phyloP scores from a whole-genome alignment of 1,284 basidiomycete genomes.

The Microbotryum intermedium region DNA sequence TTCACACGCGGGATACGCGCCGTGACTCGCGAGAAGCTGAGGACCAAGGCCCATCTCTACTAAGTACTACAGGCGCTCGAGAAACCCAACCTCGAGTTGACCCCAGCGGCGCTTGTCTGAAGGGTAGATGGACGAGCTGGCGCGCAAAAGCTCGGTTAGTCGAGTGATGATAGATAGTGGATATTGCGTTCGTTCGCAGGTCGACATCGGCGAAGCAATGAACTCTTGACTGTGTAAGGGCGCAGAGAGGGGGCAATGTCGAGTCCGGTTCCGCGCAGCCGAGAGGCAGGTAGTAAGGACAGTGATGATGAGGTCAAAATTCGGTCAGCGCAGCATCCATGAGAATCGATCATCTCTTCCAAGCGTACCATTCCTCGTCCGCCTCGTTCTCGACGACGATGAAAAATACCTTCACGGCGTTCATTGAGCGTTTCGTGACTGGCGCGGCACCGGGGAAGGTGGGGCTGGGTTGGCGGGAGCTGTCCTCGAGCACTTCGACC shows the following conservation, averaged over 20 bases:
- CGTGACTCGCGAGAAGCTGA: not conserved
- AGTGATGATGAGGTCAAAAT: too few species aligned
- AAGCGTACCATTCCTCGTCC: constrained; percentile 5
- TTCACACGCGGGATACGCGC: not conserved
- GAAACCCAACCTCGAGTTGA: constrained; percentile 21
- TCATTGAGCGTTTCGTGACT: constrained; percentile 6
- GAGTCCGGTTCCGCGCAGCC: too few species aligned
- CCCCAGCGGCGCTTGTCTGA: constrained; percentile 15
- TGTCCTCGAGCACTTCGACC: not conserved
- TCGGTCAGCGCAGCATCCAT: too few species aligned
- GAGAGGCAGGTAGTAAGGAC: not conserved
- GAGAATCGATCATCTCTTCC: too few species aligned
- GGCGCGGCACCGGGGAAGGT: not conserved
- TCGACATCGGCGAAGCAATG: constrained; percentile 1
- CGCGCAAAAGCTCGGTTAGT: constrained; percentile 11
- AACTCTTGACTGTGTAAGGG: constrained; percentile 6
- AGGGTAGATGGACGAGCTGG: constrained; percentile 21
- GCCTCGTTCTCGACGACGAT: not conserved
- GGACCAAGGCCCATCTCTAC: not conserved
- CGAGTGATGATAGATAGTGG: constrained; percentile 9
- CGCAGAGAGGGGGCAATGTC: not conserved
- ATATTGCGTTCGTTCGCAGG: constrained; percentile 20
- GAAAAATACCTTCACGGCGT: constrained; percentile 29
- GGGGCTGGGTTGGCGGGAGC: not conserved
- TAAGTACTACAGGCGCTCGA: constrained; percentile 16